Percentiles rank a stretch among this genome's conserved stretches.
Evolutionary conservation across 495 filamentous ascomycete species (phyloP).

Genomic region (Bacidia gigantensis): DNA sequence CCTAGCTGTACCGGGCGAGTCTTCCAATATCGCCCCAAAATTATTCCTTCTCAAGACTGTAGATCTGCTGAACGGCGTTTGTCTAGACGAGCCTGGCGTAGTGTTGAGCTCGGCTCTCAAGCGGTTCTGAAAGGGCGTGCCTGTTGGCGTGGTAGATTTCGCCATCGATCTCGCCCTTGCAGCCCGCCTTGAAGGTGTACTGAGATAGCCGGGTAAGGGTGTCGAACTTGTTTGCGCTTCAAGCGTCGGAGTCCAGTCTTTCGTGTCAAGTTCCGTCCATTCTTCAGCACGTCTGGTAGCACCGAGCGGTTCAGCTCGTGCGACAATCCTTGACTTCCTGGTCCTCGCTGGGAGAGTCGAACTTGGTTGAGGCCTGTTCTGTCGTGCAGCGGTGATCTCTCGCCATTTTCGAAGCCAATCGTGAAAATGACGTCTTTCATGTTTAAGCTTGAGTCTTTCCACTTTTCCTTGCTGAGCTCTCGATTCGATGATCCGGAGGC

Average conservation of each 20-base stretch:
- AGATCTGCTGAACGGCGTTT: slow-evolving; percentile 14
- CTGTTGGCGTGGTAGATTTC: slow-evolving; percentile 38
- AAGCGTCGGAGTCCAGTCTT: slow-evolving; percentile 27
- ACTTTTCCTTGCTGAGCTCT: slow-evolving; percentile 33
- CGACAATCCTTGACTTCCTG: slow-evolving; percentile 3
- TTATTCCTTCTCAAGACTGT: slow-evolving; percentile 4
- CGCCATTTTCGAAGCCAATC: slow-evolving; percentile 47
- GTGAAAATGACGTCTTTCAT: slow-evolving; percentile 38
- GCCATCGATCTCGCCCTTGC: slow-evolving; percentile 38
- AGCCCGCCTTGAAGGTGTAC: slow-evolving; percentile 44
- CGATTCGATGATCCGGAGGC: slow-evolving; percentile 38
- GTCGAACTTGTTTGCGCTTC: slow-evolving; percentile 27
- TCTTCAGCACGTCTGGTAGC: slow-evolving; percentile 17
- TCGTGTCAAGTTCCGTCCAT: slow-evolving; percentile 35
- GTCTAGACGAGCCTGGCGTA: slow-evolving; percentile 5
- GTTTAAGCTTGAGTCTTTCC: slow-evolving; percentile 42
- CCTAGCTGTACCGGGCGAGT: not conserved
- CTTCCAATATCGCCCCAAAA: slow-evolving; percentile 15
- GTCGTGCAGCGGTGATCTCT: slow-evolving; percentile 31
- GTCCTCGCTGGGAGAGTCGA: not conserved
- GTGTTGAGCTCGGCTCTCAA: slow-evolving; percentile 11
- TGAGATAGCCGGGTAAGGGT: slow-evolving; percentile 39
- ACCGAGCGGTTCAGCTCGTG: slow-evolving; percentile 9
- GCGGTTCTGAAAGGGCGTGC: slow-evolving; percentile 15
- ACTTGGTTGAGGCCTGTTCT: slow-evolving; percentile 13